Conservation (phyloP, 805 yeast genomes). For the Sporopachydermia quercuum region DNA sequence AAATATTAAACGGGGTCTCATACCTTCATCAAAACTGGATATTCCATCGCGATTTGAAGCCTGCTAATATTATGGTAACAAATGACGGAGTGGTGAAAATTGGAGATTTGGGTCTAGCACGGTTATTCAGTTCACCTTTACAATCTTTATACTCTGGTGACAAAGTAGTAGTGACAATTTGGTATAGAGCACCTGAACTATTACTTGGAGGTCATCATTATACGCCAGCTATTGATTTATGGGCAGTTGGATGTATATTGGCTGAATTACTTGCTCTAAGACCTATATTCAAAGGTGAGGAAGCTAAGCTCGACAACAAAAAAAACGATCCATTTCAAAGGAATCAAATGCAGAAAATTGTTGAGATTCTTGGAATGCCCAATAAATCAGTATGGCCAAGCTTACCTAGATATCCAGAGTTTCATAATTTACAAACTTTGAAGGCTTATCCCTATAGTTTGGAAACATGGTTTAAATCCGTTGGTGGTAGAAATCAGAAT, state of each 20-base stretch:
- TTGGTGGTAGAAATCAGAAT: constrained; percentile 57
- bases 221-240: constrained; percentile 80
- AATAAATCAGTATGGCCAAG: constrained; percentile 65
- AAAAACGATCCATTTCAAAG: constrained; percentile 89
- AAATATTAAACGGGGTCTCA: constrained; percentile 79
- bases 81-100: constrained; percentile 82
- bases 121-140: constrained; percentile 73
- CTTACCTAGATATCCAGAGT: constrained; percentile 74
- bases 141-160: constrained; percentile 85
- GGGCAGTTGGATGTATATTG: constrained; percentile 94
- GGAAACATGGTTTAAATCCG: constrained; percentile 72
- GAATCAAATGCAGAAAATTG: constrained; percentile 78
- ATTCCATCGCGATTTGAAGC: constrained; percentile 87
- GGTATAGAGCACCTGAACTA: constrained; percentile 93
- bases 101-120: constrained; percentile 87
- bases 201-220: constrained; percentile 85
- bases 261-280: constrained; percentile 81
- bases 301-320: constrained; percentile 87
- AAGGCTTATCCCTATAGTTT: constrained; percentile 54
- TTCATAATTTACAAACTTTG: constrained; percentile 40
- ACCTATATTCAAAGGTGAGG: constrained; percentile 96
- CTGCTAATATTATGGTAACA: constrained; percentile 95
- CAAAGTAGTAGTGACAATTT: constrained; percentile 90
- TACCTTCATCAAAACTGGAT: constrained; percentile 94
- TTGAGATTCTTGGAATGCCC: constrained; percentile 92